phyloP scores from a whole-genome alignment of 2,329 filamentous ascomycete genomes.

The Pseudogymnoascus sp. region DNA sequence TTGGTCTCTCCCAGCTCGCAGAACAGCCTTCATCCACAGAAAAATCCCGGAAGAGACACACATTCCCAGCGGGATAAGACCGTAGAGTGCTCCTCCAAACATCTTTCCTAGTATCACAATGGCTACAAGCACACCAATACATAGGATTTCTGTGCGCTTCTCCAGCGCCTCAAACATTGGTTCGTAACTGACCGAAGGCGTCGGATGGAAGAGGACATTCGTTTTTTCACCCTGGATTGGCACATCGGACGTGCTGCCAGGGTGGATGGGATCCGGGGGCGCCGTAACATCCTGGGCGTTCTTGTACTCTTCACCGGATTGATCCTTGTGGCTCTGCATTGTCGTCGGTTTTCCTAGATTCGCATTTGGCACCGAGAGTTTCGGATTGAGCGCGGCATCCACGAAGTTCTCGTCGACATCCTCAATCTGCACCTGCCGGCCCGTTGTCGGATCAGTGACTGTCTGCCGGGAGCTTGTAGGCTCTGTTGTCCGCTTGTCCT shows the following conservation, averaged over 20 bases:
- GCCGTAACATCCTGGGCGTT: conserved; percentile 81
- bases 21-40: conserved; percentile 82
- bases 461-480: conserved; percentile 33
- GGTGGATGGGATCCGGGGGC: conserved; percentile 76
- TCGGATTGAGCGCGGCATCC: conserved; percentile 62
- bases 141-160: conserved; percentile 62
- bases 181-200: conserved; percentile 80
- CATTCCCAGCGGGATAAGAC: conserved; percentile 63
- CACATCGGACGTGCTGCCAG: conserved; percentile 81
- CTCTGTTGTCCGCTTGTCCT: conserved; percentile 31
- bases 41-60: conserved; percentile 72
- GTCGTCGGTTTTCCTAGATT: conserved; percentile 71
- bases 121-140: conserved; percentile 59
- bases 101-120: conserved; percentile 71
- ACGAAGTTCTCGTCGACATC: conserved; percentile 66
- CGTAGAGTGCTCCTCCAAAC: conserved; percentile 70
- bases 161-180: conserved; percentile 77
- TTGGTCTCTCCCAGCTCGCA: conserved; percentile 69
- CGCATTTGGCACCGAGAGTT: conserved; percentile 79
- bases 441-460: conserved; percentile 84
- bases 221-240: conserved; percentile 96
- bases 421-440: conserved; percentile 76
- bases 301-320: conserved; percentile 73
- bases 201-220: conserved; percentile 91
- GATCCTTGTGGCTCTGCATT: conserved; percentile 60